These are phyloP conservation scores for Globisporangium nagaii DNA, from an alignment of 352 stramenopile species.

Conservation along the genomic window DNA sequence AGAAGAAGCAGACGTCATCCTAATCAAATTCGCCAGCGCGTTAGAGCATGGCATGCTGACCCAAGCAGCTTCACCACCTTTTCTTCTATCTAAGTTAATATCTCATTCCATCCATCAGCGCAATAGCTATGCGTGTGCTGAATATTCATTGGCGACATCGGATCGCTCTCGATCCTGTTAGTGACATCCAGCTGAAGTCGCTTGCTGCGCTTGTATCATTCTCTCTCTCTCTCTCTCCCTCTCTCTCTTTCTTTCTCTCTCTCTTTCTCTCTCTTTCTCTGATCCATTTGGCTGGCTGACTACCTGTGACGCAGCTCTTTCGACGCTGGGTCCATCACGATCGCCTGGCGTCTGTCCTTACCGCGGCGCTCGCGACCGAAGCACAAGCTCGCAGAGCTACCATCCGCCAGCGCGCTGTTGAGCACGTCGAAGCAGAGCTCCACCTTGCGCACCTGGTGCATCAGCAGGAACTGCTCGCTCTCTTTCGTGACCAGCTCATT, in stretches of 20 bases:
- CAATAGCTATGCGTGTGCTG: neutral
- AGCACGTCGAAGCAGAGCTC: constrained; percentile 63
- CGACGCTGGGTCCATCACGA: constrained; percentile 56
- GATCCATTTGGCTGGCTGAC: neutral
- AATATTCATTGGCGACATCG: neutral
- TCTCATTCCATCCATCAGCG: neutral
- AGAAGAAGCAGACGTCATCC: constrained; percentile 92
- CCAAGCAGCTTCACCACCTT: no score
- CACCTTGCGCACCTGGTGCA: constrained; percentile 71
- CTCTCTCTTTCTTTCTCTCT: neutral
- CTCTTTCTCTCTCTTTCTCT: neutral
- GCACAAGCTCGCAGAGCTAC: constrained; percentile 24
- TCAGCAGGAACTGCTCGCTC: constrained; percentile 43
- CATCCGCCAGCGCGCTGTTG: constrained; percentile 21
- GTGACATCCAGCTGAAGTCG: no score
- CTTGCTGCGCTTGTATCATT: no score
- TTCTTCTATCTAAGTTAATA: constrained; percentile 4
- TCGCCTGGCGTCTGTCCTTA: constrained; percentile 62
- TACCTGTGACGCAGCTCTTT: constrained; percentile 66
- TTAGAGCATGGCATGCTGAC: no score
- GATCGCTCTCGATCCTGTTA: no score
- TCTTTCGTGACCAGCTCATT: constrained; percentile 43
- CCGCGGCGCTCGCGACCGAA: constrained; percentile 61
- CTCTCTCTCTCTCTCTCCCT: neutral
- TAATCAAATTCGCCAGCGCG: no score